These are phyloP conservation scores for Pseudoneurospora amorphoporcata DNA, from an alignment of 495 filamentous ascomycete species.

Conservation along the genomic window DNA sequence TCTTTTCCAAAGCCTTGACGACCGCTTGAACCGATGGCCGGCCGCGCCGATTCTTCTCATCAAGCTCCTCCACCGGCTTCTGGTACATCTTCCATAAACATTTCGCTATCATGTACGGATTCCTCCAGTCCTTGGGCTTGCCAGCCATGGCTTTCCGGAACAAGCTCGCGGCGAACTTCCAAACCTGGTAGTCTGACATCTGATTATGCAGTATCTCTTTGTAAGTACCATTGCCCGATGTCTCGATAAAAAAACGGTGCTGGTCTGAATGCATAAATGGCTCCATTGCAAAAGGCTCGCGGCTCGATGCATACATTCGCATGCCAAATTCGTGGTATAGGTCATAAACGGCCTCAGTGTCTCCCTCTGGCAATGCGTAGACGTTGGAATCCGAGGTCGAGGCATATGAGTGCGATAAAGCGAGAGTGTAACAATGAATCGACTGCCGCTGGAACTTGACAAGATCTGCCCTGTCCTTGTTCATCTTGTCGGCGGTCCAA, in stretches of 20 bases:
- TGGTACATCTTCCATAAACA: conserved; percentile 91
- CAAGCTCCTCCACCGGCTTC: conserved; percentile 43
- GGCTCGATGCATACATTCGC: conserved; percentile 81
- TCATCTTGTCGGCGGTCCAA: conserved; percentile 94
- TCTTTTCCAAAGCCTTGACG: conserved; percentile 52
- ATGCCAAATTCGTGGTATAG: conserved; percentile 85
- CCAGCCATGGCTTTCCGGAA: conserved; percentile 64
- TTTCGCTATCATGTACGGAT: conserved; percentile 85
- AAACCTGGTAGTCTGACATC: conserved; percentile 64
- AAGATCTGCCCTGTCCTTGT: conserved; percentile 68
- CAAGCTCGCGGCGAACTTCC: conserved; percentile 77
- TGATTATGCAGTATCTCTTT: conserved; percentile 60
- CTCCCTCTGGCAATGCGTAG: conserved; percentile 40
- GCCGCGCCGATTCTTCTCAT: conserved; percentile 29
- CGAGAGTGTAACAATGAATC: conserved; percentile 92
- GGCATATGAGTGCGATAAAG: conserved; percentile 59
- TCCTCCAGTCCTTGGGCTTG: conserved; percentile 79
- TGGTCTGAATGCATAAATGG: conserved; percentile 66
- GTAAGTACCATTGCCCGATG: conserved; percentile 59
- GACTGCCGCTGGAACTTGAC: conserved; percentile 66
- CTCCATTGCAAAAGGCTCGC: conserved; percentile 85
- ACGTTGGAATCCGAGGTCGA: conserved; percentile 44
- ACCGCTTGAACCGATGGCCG: conserved; percentile 49
- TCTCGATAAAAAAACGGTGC: conserved; percentile 64
- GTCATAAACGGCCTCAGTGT: conserved; percentile 58